A percentile compares a stretch with the other conserved stretches of the same genome.
These are phyloP conservation scores for Tuctoria greenei DNA, from an alignment of 176 grass and related monocot species.

Conservation along the genomic window DNA sequence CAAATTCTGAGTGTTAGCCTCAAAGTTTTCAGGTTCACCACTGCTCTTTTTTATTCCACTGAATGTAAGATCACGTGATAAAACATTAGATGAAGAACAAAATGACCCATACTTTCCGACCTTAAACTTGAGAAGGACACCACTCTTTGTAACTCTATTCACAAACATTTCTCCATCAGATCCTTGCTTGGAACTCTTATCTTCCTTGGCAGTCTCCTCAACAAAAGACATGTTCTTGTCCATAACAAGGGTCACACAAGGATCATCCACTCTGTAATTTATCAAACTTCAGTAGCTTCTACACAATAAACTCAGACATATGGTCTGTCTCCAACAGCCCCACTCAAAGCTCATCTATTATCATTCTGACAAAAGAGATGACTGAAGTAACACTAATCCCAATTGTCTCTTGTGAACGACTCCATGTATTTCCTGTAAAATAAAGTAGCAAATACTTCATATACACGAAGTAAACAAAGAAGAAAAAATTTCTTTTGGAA, in stretches of 20 bases:
- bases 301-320: not conserved
- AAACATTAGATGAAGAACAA: not conserved
- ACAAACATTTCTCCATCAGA: not conserved
- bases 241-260: not conserved
- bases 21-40: not conserved
- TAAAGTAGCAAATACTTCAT: not conserved
- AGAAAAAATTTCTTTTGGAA: not conserved
- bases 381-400: too few species aligned
- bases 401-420: not conserved
- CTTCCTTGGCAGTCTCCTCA: not conserved
- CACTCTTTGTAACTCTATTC: not conserved
- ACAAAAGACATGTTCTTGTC: not conserved
- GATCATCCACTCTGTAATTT: not conserved
- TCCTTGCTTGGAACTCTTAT: not conserved
- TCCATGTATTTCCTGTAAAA: not conserved
- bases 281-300: too few species aligned
- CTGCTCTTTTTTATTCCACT: not conserved
- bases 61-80: not conserved
- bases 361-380: not conserved
- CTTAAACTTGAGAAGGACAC: slow-evolving; percentile 15
- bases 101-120: not conserved
- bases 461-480: not conserved
- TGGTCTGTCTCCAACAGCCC: not conserved
- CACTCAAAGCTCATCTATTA: not conserved
- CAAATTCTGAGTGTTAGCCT: not conserved